Base-by-base conservation (phyloP, 345 rosid genomes). In the Viola odorata region DNA sequence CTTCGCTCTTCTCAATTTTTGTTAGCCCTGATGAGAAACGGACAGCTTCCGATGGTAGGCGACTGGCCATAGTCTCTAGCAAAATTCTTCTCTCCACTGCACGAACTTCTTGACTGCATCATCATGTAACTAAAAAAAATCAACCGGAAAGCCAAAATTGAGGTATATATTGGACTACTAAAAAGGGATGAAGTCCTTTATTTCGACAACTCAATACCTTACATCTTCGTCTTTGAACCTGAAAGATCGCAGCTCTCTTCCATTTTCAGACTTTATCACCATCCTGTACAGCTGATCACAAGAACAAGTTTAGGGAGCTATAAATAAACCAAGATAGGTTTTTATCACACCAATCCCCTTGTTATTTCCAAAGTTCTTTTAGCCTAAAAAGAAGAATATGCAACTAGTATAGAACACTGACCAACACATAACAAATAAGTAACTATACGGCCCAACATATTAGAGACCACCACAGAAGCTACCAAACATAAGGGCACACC, bases 261-360 rank as follows among this genome's bases (percentile, higher is more conserved):
- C 98, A 79, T 87, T 89, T 57, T 73, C 91, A 8, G 94, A 73
- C 79, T 83, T 87, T 63, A 89, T 73, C 55, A 73, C 83, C 85
- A 92, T 89, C 94, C 98, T 89, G 96, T 89, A 80, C 80, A 66
- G 91, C 85, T 84, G 96, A 82, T 79, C 60, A 62, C 73, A 74
- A 63, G 80, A 70, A 77, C 74, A 78, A 69, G 69, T 75, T 88
- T 75, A 81, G 79, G 6, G 41, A 68, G 32, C 52, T 58, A 53
- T 65, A 51, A 50, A 9, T 50, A n/a, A 23, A 55, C 44, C 8
- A 57, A 17, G 12, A 10, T 37, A 50, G 4, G 53, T 50, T 14
- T 50, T 23, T 23, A 2, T 23, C 32, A 23, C 2, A 23, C 32
- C 32, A 23, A 23, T 23, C 32, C 2, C 32, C 32, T 23, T 23